Evolutionary conservation across 208 protist genomes (phyloP), one percentile per base, ranked within the genome.

Genomic region (Acanthamoeba royreba): DNA sequence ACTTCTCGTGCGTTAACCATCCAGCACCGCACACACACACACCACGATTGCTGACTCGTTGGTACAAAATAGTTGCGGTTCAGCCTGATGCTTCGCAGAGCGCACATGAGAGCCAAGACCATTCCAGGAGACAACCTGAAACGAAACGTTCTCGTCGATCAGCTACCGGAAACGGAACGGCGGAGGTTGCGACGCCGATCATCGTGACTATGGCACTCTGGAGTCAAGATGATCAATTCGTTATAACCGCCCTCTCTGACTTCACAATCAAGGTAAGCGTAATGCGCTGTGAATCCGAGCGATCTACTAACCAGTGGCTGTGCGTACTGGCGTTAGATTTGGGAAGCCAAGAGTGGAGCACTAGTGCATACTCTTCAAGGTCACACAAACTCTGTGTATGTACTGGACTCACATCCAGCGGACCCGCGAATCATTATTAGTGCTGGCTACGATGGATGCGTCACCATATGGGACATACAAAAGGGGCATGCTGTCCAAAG

Each of bases 181-280:
- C 40, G 47, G n/a, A 52, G 17, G 11, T 31, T 35, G 52, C 72
- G 7, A 5, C 38, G 33, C 83, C 52, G 25, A 79, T 92, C 58
- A 81, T 81, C 19, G 87, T 92, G 19, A 92, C 87, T 25, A 92
- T 92, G 87, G 87, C 87, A 1, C 25, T 92, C 15, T 92, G 87
- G 87, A 92, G 87, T n/a, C 61, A 79, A 9, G 63, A 92, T 38
- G 87, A 92, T 28, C 87, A 58, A 7, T 92, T 52, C 87, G 87
- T 92, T 42, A 79, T 92, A 28, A 92, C 87, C 35, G 87, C 87
- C 7, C 87, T 92, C 38, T 92, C 87, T 35, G 87, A 92, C 63
- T 79, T 53, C 33, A 92, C 53, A 2, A 92, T 92, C 47, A 90
- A 90, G 83, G 83, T 90, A 66, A 9, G n/a, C n/a, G n/a, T n/a